A percentile compares a stretch with the other conserved stretches of the same genome.
phyloP scores from a whole-genome alignment of 2,329 filamentous ascomycete genomes.

The Biscogniauxia sp. region DNA sequence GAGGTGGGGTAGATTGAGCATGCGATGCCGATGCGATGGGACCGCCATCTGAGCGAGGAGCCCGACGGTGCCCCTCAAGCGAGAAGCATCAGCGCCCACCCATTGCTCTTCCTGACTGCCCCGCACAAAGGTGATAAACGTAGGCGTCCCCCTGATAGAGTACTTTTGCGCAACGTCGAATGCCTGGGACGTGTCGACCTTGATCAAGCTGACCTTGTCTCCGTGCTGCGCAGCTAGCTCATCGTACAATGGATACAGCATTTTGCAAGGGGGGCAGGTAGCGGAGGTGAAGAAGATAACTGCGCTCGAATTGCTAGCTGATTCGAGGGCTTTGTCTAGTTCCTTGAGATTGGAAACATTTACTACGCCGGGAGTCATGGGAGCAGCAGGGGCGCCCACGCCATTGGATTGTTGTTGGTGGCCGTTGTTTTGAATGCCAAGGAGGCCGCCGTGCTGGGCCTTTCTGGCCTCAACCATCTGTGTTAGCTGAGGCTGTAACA shows the following conservation, averaged over 20 bases:
- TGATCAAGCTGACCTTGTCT: slow-evolving; percentile 69
- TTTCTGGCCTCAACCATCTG: slow-evolving; percentile 50
- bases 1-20: slow-evolving; percentile 68
- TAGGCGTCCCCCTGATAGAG: slow-evolving; percentile 74
- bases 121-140: slow-evolving; percentile 80
- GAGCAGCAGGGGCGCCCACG: slow-evolving; percentile 3
- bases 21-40: slow-evolving; percentile 72
- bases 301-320: slow-evolving; percentile 65
- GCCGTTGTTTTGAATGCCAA: slow-evolving; percentile 45
- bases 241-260: slow-evolving; percentile 79
- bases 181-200: slow-evolving; percentile 73
- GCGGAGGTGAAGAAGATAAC: slow-evolving; percentile 91
- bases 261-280: slow-evolving; percentile 81
- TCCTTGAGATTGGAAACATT: slow-evolving; percentile 58
- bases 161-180: slow-evolving; percentile 64
- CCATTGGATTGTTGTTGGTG: slow-evolving; percentile 30
- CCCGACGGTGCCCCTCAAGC: slow-evolving; percentile 69
- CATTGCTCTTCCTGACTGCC: slow-evolving; percentile 77
- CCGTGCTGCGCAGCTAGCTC: slow-evolving; percentile 72
- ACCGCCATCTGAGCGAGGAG: slow-evolving; percentile 73
- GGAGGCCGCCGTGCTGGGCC: slow-evolving; percentile 48
- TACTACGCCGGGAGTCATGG: slow-evolving; percentile 47
- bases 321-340: slow-evolving; percentile 58
- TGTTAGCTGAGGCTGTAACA: slow-evolving; percentile 71
- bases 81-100: slow-evolving; percentile 69